Evolutionary conservation across 345 rosid genomes (phyloP).

Genomic region (Euclidium syriacum): DNA sequence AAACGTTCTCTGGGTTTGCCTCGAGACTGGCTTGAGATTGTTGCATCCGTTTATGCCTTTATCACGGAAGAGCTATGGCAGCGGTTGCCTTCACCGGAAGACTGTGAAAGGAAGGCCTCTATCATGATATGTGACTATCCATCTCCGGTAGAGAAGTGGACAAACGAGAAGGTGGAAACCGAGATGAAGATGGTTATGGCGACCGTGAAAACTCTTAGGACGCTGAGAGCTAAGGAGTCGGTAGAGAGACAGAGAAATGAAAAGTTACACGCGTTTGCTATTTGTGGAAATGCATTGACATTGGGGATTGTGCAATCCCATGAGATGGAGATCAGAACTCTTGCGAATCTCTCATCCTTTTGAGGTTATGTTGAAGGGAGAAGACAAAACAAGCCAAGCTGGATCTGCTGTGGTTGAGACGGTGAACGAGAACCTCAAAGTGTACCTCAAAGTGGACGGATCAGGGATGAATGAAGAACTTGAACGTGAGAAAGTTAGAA

Average conservation of each 20-base stretch:
- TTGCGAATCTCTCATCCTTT: slow-evolving; percentile 60
- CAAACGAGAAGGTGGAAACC: slow-evolving; percentile 48
- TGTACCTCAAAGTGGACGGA: too few relatives aligned
- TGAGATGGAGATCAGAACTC: slow-evolving; percentile 62
- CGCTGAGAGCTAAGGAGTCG: slow-evolving; percentile 48
- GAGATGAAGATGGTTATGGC: slow-evolving; percentile 69
- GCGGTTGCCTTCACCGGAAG: slow-evolving; percentile 50
- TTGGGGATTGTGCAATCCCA: slow-evolving; percentile 36
- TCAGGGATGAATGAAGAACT: too few relatives aligned
- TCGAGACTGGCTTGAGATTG: slow-evolving; percentile 66
- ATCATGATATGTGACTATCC: slow-evolving; percentile 75
- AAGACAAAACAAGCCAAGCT: too few relatives aligned
- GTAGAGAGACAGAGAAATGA: slow-evolving; percentile 58
- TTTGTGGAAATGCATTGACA: slow-evolving; percentile 50
- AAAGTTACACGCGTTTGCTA: slow-evolving; percentile 62
- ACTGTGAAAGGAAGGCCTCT: slow-evolving; percentile 41
- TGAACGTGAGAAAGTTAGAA: too few relatives aligned
- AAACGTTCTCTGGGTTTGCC: slow-evolving; percentile 60
- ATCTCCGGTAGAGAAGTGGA: slow-evolving; percentile 52
- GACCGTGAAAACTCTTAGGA: slow-evolving; percentile 53
- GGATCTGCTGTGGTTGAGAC: too few relatives aligned
- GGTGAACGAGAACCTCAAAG: too few relatives aligned
- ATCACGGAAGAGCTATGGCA: slow-evolving; percentile 88
- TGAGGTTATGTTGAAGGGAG: slow-evolving; percentile 47
- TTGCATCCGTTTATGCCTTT: slow-evolving; percentile 91